Percentiles rank a stretch among this genome's conserved stretches.
Evolutionary conservation across 768 basidiomycete genomes (phyloP).

Genomic region (Dacryopinax primogenitus): DNA sequence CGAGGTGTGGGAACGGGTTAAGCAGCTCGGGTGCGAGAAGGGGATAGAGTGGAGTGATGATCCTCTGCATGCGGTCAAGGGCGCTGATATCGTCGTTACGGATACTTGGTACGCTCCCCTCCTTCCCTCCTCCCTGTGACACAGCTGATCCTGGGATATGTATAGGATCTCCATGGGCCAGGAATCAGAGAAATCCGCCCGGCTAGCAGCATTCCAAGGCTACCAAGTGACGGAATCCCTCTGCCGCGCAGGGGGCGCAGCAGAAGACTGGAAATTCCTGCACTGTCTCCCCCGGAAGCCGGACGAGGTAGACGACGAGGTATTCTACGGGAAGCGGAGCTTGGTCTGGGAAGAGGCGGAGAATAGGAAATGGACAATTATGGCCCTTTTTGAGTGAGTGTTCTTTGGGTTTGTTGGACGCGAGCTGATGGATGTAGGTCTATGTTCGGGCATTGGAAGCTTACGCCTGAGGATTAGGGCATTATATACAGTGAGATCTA

Average conservation of each 20-base stretch:
- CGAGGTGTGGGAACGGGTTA: constrained; percentile 70
- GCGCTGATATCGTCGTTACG: constrained; percentile 89
- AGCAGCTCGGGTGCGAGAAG: constrained; percentile 59
- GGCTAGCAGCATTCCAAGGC: constrained; percentile 73
- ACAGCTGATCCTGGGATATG: background rate
- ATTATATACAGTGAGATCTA: background rate
- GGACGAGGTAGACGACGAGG: constrained; percentile 93
- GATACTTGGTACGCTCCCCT: constrained; percentile 67
- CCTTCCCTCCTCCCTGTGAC: background rate
- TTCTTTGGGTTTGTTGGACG: background rate
- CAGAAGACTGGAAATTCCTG: constrained; percentile 83
- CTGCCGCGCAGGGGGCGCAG: constrained; percentile 67
- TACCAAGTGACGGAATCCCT: constrained; percentile 90
- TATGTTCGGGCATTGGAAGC: constrained; percentile 5
- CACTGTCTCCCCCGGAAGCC: constrained; percentile 90
- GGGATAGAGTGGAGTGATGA: constrained; percentile 60
- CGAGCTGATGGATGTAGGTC: background rate
- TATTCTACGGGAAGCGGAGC: constrained; percentile 86
- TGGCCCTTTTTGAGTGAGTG: constrained; percentile 79
- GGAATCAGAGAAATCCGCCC: constrained; percentile 81
- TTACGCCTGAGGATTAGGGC: background rate
- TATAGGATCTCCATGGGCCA: constrained; percentile 97
- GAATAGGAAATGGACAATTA: constrained; percentile 95
- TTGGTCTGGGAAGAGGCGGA: constrained; percentile 90
- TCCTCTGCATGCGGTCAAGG: constrained; percentile 74